Evolutionary conservation across 2,329 filamentous ascomycete species (phyloP), one percentile per base, ranked within the genome.

Genomic region (Orbilia ellipsospora): DNA sequence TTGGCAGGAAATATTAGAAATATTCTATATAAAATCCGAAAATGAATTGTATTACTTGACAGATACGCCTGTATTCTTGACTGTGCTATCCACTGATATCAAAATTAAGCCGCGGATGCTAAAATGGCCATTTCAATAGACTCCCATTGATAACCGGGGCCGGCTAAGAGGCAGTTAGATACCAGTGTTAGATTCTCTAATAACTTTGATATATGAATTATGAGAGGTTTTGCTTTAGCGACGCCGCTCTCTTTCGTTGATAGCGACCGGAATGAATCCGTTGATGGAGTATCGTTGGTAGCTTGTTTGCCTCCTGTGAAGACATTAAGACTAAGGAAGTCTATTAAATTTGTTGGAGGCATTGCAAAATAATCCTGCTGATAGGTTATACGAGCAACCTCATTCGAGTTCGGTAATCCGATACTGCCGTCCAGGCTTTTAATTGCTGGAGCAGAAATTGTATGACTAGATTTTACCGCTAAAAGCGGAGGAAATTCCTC

Each of bases 321-420:
- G 16, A n/a, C 40, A 48, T 26, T 26, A 13, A 45, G 31, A 18
- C 23, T 48, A 16, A 60, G 23, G 28, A 60, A 60, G 15, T 60
- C 56, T 2, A 60, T 48, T n/a, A 60, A 60, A 26, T 60, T 45
- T 45, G 56, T 15, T 16, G 56, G 56, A n/a, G 56, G 56, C 42
- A 60, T 45, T 10, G 16, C 8, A 2, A 18, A 12, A 5, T 50
- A 48, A 15, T 7, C 15, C 13, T 13, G 4, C 10, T 7, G 4
- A 13, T 20, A 18, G 45, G 26, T 42, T 15, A 20, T 20, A n/a
- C 18, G 16, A 16, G 18, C 4, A 18, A 26, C 10, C 23, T 60
- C 2, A 15, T 26, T 50, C 23, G 16, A 10, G 3, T 7, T 36
- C 31, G 31, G 10, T 6, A 36, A 36, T 36, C 5, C 10, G 10